Percentiles rank a stretch among this genome's conserved stretches.
These are phyloP conservation scores for Leptodermis oblonga DNA, from an alignment of 257 asterid species.

Conservation along the genomic window DNA sequence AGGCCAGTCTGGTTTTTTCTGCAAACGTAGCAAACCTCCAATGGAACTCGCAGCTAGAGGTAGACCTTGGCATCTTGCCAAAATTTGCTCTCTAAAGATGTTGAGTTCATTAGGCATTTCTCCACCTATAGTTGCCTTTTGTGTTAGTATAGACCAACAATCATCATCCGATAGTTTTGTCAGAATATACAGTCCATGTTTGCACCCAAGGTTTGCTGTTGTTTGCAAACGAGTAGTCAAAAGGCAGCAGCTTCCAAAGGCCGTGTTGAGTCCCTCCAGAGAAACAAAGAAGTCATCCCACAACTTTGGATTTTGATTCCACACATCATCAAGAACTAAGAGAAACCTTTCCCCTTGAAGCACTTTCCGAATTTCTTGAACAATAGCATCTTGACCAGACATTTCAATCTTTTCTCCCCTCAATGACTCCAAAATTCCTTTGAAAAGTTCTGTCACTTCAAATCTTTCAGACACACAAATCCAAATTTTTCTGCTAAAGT, in stretches of 20 bases:
- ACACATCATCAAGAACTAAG: slow-evolving; percentile 3
- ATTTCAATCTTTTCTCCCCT: background rate
- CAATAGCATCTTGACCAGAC: background rate
- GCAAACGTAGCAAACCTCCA: slow-evolving; percentile 20
- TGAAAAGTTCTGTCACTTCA: background rate
- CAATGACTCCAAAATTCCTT: background rate
- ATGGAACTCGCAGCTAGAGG: slow-evolving; percentile 16
- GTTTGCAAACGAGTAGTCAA: background rate
- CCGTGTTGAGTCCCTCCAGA: background rate
- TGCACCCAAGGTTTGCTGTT: background rate
- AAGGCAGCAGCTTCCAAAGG: background rate
- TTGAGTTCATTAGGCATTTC: background rate
- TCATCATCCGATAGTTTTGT: background rate
- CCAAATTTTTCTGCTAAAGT: background rate
- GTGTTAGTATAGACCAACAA: slow-evolving; percentile 4
- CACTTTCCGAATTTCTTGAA: background rate
- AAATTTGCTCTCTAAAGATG: background rate
- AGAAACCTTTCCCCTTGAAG: background rate
- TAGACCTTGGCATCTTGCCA: background rate
- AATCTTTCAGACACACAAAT: background rate
- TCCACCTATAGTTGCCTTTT: background rate
- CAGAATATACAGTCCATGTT: background rate
- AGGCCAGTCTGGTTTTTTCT: slow-evolving; percentile 10
- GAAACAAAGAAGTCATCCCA: background rate
- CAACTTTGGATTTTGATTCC: background rate